Evolutionary conservation across 2,329 filamentous ascomycete species (phyloP).

Genomic region (Pestalotiopsis sp.): DNA sequence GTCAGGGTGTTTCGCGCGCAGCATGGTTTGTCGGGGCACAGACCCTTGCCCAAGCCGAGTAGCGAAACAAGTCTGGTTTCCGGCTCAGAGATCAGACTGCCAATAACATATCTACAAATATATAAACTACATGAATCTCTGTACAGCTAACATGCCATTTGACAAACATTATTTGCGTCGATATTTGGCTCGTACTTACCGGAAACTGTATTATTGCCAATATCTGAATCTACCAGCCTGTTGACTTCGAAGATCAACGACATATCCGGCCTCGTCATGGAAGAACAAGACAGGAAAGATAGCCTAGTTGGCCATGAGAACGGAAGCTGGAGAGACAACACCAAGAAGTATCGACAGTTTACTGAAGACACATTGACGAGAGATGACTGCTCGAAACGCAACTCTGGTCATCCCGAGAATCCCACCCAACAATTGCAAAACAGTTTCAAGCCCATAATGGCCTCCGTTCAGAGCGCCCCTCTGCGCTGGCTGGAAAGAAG

Average conservation of each 20-base stretch:
- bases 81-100: not conserved
- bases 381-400: not conserved
- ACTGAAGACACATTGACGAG: not conserved
- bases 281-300: not conserved
- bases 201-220: too few relatives aligned
- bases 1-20: not conserved
- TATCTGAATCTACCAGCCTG: too few relatives aligned
- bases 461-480: not conserved
- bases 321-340: not conserved
- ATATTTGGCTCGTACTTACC: too few relatives aligned
- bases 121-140: not conserved
- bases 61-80: constrained; percentile 10
- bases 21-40: constrained; percentile 5
- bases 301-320: not conserved
- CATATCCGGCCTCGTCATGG: not conserved
- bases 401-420: not conserved
- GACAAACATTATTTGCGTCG: not conserved
- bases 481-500: not conserved
- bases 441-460: not conserved
- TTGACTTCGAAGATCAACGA: not conserved
- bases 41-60: constrained; percentile 4
- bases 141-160: not conserved
- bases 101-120: not conserved
- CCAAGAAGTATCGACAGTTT: not conserved
- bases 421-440: not conserved